Evolutionary conservation across 768 basidiomycete species (phyloP).

Genomic region (Suillus bovinus): DNA sequence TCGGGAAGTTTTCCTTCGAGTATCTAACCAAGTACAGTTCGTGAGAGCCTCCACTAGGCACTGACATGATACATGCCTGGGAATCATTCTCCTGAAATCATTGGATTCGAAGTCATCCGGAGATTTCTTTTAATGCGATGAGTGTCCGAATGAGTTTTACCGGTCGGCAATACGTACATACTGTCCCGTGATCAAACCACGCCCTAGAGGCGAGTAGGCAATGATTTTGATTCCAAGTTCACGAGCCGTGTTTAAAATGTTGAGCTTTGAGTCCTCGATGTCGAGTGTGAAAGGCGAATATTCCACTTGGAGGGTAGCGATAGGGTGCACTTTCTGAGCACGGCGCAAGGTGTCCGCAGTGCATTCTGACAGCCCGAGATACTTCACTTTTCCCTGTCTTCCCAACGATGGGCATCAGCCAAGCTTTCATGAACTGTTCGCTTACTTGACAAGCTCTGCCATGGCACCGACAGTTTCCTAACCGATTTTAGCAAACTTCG

Average conservation of each 20-base stretch:
- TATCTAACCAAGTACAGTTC: conserved; percentile 30
- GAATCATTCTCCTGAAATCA: conserved; percentile 26
- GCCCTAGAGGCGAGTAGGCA: conserved; percentile 53
- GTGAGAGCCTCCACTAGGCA: conserved; percentile 29
- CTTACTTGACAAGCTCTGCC: conserved; percentile 53
- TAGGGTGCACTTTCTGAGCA: conserved; percentile 51
- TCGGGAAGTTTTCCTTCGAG: conserved; percentile 46
- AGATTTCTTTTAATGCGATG: conserved; percentile 26
- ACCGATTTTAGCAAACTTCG: background rate
- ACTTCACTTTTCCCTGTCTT: conserved; percentile 47
- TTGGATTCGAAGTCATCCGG: conserved; percentile 32
- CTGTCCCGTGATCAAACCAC: conserved; percentile 50
- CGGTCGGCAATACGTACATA: conserved; percentile 31
- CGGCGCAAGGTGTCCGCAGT: conserved; percentile 48
- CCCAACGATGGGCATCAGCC: conserved; percentile 23
- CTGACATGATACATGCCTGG: conserved; percentile 29
- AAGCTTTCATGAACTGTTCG: background rate
- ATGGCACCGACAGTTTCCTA: conserved; percentile 47
- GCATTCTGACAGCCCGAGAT: conserved; percentile 55
- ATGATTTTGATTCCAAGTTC: conserved; percentile 52
- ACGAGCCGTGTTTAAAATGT: conserved; percentile 42
- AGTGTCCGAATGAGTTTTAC: conserved; percentile 1
- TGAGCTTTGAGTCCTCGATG: conserved; percentile 45
- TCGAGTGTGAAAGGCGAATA: conserved; percentile 52
- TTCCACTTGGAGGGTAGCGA: conserved; percentile 50